phyloP scores from a whole-genome alignment of 495 filamentous ascomycete species.

The Sordaria brevicollis region DNA sequence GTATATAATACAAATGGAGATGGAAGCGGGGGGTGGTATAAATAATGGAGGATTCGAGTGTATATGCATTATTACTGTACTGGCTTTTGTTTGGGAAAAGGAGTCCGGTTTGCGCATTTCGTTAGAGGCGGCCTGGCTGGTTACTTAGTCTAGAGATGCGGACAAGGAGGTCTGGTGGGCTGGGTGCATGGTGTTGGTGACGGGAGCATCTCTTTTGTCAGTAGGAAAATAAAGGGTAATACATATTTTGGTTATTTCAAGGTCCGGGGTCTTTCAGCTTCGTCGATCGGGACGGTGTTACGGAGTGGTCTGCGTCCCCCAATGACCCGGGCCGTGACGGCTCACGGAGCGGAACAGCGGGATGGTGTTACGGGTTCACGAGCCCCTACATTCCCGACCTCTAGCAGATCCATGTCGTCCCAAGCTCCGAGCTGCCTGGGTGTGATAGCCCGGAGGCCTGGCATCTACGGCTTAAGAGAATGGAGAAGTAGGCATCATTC shows the following conservation, averaged over 20 bases:
- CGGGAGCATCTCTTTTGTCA: background rate
- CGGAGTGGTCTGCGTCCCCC: too few species aligned
- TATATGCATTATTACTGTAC: background rate
- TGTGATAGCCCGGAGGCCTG: too few species aligned
- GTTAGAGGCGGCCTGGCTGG: background rate
- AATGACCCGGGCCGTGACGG: too few species aligned
- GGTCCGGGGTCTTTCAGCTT: background rate
- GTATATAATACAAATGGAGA: background rate
- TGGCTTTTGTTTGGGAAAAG: background rate
- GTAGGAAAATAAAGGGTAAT: background rate
- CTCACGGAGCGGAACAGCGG: too few species aligned
- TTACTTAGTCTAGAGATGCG: background rate
- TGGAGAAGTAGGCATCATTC: too few species aligned
- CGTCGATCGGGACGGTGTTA: background rate
- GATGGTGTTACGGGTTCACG: too few species aligned
- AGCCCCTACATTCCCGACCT: too few species aligned
- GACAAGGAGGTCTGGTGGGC: background rate
- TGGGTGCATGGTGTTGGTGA: background rate
- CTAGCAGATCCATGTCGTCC: too few species aligned
- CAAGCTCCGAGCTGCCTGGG: too few species aligned
- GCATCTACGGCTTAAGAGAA: too few species aligned
- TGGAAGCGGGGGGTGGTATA: background rate
- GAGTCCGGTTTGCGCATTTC: background rate
- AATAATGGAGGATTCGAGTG: background rate
- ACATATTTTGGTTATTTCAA: background rate